Evolutionary conservation across 352 stramenopile species (phyloP).

Genomic region (Pythium insidiosum): DNA sequence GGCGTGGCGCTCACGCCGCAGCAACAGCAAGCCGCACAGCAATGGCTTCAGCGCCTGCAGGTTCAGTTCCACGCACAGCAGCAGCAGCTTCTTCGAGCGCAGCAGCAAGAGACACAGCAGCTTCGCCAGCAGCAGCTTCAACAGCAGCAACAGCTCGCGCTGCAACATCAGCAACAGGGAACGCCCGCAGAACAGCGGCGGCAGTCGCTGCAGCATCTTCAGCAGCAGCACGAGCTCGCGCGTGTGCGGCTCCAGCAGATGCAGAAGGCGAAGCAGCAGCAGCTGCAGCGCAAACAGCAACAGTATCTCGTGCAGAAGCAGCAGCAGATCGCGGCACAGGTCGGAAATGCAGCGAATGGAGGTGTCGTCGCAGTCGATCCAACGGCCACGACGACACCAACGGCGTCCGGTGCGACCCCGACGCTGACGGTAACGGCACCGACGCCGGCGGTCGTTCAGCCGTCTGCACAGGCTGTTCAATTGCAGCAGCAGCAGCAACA

Average conservation of each 20-base stretch:
- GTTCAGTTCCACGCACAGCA: constrained; percentile 78
- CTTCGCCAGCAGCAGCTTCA: constrained; percentile 68
- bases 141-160: constrained; percentile 65
- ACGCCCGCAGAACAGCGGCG: constrained; percentile 47
- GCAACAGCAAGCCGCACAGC: constrained; percentile 68
- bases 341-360: no score
- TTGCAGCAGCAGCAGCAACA: constrained; percentile 13
- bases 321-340: no score
- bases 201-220: constrained; percentile 64
- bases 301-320: constrained; percentile 76
- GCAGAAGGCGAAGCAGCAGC: constrained; percentile 76
- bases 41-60: constrained; percentile 76
- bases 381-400: neutral
- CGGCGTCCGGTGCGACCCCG: constrained; percentile 14
- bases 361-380: constrained; percentile 4
- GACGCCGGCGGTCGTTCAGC: no score
- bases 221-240: constrained; percentile 67
- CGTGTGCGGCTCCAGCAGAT: constrained; percentile 57
- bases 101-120: constrained; percentile 74
- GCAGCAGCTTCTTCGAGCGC: constrained; percentile 54
- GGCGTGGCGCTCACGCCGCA: constrained; percentile 17
- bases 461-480: no score
- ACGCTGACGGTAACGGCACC: no score
- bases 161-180: constrained; percentile 62
- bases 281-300: constrained; percentile 76